phyloP scores from a whole-genome alignment of 2,329 filamentous ascomycete genomes.

The Fusarium ramigenum region DNA sequence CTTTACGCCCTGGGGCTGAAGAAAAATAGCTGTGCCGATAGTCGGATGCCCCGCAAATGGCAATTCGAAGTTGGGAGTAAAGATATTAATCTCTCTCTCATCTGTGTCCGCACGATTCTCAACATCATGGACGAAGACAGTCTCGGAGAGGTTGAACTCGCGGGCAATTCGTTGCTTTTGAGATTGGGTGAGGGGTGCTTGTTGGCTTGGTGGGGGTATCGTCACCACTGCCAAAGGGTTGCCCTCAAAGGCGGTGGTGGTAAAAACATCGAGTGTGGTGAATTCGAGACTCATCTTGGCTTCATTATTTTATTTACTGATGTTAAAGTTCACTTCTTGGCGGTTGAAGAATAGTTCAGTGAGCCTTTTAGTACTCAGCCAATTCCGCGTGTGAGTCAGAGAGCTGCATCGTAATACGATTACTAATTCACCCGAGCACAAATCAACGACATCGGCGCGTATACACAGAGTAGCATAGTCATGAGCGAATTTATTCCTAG shows the following conservation, averaged over 20 bases:
- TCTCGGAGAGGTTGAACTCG: constrained; percentile 72
- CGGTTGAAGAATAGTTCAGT: accelerated
- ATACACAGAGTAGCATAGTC: background rate
- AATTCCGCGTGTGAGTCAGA: background rate
- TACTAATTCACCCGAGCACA: background rate
- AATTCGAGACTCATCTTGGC: constrained; percentile 53
- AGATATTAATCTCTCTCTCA: constrained; percentile 63
- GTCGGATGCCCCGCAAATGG: constrained; percentile 71
- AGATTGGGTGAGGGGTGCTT: constrained; percentile 49
- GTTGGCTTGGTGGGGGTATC: constrained; percentile 52
- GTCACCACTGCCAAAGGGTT: constrained; percentile 69
- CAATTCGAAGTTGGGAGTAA: constrained; percentile 62
- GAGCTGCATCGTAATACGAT: background rate
- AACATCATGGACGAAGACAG: constrained; percentile 66
- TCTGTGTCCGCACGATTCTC: constrained; percentile 40
- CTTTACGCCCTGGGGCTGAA: constrained; percentile 50
- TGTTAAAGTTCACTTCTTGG: accelerated
- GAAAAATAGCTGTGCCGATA: constrained; percentile 62
- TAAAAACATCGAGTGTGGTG: constrained; percentile 67
- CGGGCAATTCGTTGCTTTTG: constrained; percentile 66
- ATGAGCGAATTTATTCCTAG: background rate
- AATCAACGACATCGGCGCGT: background rate
- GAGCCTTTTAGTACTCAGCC: background rate
- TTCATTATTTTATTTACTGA: accelerated
- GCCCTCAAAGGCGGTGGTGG: constrained; percentile 58